Percentiles rank a stretch among this genome's conserved stretches.
Evolutionary conservation across 192 early-diverging fungal species (phyloP).

Genomic region (Nowakowskiella sp.): DNA sequence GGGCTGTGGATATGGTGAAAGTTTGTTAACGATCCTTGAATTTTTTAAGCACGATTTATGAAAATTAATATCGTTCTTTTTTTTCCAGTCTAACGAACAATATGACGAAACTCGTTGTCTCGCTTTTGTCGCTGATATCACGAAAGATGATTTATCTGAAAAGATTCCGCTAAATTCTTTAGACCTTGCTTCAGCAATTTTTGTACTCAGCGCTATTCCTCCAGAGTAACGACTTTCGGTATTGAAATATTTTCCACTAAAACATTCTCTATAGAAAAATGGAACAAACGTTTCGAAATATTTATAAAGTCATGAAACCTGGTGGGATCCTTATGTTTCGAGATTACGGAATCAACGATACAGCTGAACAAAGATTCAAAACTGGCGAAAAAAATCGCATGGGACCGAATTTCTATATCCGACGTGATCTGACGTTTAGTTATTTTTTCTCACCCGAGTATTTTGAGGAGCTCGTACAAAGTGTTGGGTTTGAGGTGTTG

Average conservation of each 20-base stretch:
- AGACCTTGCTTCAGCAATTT: conserved; percentile 42
- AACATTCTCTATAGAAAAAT: conserved; percentile 34
- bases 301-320: conserved; percentile 32
- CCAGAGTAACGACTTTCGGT: conserved; percentile 27
- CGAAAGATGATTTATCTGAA: conserved; percentile 27
- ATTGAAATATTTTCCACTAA: too few relatives aligned
- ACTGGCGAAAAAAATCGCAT: conserved; percentile 34
- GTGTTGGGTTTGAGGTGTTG: conserved; percentile 30
- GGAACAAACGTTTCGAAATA: conserved; percentile 25
- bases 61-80: too few relatives aligned
- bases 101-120: conserved; percentile 26
- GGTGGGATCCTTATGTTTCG: conserved; percentile 40
- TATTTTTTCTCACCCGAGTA: conserved; percentile 21
- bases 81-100: conserved; percentile 20
- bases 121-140: conserved; percentile 50
- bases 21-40: too few relatives aligned
- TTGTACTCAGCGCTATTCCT: conserved; percentile 41
- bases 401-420: conserved; percentile 33
- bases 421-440: conserved; percentile 42
- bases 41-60: too few relatives aligned
- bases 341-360: conserved; percentile 44
- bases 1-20: conserved; percentile 44
- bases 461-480: conserved; percentile 23
- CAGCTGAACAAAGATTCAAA: conserved; percentile 46
- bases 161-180: conserved; percentile 23